Evolutionary conservation across 805 yeast genomes (phyloP), one percentile per base, ranked within the genome.

Genomic region (Sugiyamaella floridensis): DNA sequence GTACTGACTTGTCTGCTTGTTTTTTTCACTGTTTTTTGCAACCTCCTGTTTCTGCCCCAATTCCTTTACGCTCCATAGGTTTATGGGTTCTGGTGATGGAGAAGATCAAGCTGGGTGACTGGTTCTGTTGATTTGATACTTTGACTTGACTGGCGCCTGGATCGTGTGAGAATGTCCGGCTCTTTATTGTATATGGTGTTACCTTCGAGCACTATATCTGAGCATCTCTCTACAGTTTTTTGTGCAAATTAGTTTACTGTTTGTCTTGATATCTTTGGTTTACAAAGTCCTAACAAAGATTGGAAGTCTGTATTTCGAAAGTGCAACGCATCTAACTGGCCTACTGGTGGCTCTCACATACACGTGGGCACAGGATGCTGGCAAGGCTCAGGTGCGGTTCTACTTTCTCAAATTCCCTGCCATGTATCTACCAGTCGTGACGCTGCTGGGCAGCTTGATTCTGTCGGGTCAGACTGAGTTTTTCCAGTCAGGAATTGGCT

Each of bases 291-390:
- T 46, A 49, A 32, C 49, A 18, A 6, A 55, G 58, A 40, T 26
- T 8, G 40, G 44, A 18, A 60, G 54, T 44, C 37, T 44, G n/a
- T 45, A 60, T 28, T 26, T 57, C 12, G 60, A 58, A 11, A 63
- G 61, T 7, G 28, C 37, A 14, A 57, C 57, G 19, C 68, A 57
- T 53, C 53, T 66, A 28, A 48, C 62, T 8, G 65, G 68, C n/a
- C 45, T 69, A 19, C 45, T 58, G 16, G 53, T 59, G 50, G 74
- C 74, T 1, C 46, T 72, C 49, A 56, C 67, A 3, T 71, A 70
- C 55, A 70, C 74, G 1, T 62, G 70, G 67, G 67, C 70, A 12
- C 74, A 72, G 58, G 68, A 66, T 26, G 56, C 62, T 40, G 66
- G 68, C 12, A 58, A 61, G 20, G 59, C 58, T 15, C 58, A 52